Evolutionary conservation across 169 alveolate species (phyloP), one percentile per base, ranked within the genome.

Genomic region (Babesia sp.): DNA sequence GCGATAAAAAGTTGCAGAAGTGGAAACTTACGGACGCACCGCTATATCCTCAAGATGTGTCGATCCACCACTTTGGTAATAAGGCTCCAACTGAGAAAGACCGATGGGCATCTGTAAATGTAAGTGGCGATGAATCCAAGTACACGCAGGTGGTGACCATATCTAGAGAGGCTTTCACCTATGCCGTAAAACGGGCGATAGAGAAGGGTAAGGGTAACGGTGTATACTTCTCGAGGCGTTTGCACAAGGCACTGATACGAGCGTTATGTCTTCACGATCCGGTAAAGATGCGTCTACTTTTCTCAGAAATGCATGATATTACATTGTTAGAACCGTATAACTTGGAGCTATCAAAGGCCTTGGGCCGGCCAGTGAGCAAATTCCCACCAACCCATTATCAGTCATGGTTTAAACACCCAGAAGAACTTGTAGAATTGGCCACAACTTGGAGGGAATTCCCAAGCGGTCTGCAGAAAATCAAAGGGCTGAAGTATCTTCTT

Each of bases 391-490:
- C 46, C 12, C 83, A 89, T 71, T 89, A 89, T 60, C 93, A 89
- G 71, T 55, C 90, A 18, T 89, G 93, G 93, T 54, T 69, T 68
- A 72, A 85, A 58, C 90, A 89, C 61, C 64, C 90, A 11, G 93
- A 89, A 54, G 93, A 89, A 54, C 86, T 89, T 26, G 73, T 89
- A 16, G 93, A 89, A 55, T 36, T 89, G 28, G 88, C 91, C n/a
- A 89, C 93, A 22, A 73, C 87, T 34, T 89, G 93, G 93, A 80
- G 71, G 29, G 93, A 89, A 68, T 89, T 81, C 69, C 93, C 93
- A 39, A 37, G 45, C 36, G 93, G 93, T n/a, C 58, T 89, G 29
- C 93, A 89, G 64, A 84, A 85, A 59, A 86, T 89, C 29, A 63
- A 57, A 28, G 93, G 93, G 4, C 81, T 89, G 24, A 85, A 71